Conservation (phyloP, 2,329 filamentous ascomycete genomes). For the Lecanoromycetidae sp. region DNA sequence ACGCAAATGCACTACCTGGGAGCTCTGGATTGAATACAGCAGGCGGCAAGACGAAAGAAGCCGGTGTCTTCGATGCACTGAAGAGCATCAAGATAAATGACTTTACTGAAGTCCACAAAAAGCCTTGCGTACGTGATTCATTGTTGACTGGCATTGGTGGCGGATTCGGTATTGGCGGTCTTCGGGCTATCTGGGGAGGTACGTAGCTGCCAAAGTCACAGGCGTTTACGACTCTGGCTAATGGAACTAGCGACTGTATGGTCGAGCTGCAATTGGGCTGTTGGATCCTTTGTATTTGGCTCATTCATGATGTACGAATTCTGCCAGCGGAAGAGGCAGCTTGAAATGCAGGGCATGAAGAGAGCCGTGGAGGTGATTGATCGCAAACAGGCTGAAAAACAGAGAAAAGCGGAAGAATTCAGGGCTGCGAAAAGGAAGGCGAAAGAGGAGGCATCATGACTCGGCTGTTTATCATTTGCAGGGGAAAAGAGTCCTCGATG, state of each 20-base stretch:
- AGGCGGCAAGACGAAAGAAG: slow-evolving; percentile 40
- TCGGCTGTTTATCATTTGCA: background rate
- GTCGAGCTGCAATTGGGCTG: slow-evolving; percentile 72
- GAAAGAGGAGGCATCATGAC: slow-evolving; percentile 25
- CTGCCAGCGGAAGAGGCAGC: slow-evolving; percentile 60
- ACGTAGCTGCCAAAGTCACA: slow-evolving; percentile 18
- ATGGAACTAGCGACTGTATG: slow-evolving; percentile 40
- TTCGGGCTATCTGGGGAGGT: slow-evolving; percentile 68
- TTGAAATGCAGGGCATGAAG: slow-evolving; percentile 74
- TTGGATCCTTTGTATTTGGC: slow-evolving; percentile 58
- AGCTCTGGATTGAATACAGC: slow-evolving; percentile 45
- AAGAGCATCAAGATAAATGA: slow-evolving; percentile 56
- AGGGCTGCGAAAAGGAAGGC: slow-evolving; percentile 23
- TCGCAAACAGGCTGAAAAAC: slow-evolving; percentile 56
- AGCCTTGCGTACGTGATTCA: slow-evolving; percentile 73
- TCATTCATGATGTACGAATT: slow-evolving; percentile 70
- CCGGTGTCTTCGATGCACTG: slow-evolving; percentile 37
- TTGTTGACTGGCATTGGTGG: slow-evolving; percentile 71
- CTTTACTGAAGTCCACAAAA: slow-evolving; percentile 59
- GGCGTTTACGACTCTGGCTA: background rate
- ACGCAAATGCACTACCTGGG: slow-evolving; percentile 43
- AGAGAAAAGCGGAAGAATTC: slow-evolving; percentile 35
- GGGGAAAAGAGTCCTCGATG: background rate
- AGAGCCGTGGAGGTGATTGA: slow-evolving; percentile 73
- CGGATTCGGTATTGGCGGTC: slow-evolving; percentile 62